Percentiles rank a stretch among this genome's conserved stretches.
These are phyloP conservation scores for Phytophthora hybrid DNA, from an alignment of 352 stramenopile species.

Conservation along the genomic window DNA sequence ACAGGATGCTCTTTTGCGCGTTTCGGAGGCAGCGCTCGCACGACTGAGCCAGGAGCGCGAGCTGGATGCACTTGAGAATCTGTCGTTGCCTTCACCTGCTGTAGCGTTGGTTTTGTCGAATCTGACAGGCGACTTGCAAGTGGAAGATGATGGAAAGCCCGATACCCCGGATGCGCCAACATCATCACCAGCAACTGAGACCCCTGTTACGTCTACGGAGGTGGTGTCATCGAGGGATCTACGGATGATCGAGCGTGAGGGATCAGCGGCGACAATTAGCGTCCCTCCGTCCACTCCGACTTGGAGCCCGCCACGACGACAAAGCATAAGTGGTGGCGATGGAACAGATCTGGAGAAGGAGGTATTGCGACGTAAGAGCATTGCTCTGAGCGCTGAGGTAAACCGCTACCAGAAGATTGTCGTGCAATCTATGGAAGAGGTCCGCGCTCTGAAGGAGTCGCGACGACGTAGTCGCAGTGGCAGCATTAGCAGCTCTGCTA, in stretches of 20 bases:
- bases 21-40: slow-evolving; percentile 63
- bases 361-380: slow-evolving; percentile 46
- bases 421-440: slow-evolving; percentile 51
- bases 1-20: slow-evolving; percentile 65
- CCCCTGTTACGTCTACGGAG: background rate
- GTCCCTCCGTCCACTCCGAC: slow-evolving; percentile 25
- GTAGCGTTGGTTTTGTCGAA: slow-evolving; percentile 24
- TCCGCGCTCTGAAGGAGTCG: slow-evolving; percentile 45
- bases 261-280: slow-evolving; percentile 1
- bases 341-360: slow-evolving; percentile 46
- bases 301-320: slow-evolving; percentile 12
- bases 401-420: slow-evolving; percentile 55
- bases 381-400: slow-evolving; percentile 44
- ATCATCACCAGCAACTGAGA: background rate
- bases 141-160: slow-evolving; percentile 10
- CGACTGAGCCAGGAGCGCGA: slow-evolving; percentile 61
- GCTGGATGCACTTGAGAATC: slow-evolving; percentile 44
- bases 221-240: slow-evolving; percentile 1
- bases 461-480: slow-evolving; percentile 38
- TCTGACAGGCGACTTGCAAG: slow-evolving; percentile 12
- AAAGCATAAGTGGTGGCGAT: slow-evolving; percentile 14
- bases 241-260: slow-evolving; percentile 14
- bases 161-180: background rate
- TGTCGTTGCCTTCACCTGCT: slow-evolving; percentile 37
- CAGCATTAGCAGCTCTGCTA: slow-evolving; percentile 26